These are phyloP conservation scores for Takakia lepidozioides DNA, from an alignment of 225 moss, liverwort and hornwort species.

Conservation along the genomic window DNA sequence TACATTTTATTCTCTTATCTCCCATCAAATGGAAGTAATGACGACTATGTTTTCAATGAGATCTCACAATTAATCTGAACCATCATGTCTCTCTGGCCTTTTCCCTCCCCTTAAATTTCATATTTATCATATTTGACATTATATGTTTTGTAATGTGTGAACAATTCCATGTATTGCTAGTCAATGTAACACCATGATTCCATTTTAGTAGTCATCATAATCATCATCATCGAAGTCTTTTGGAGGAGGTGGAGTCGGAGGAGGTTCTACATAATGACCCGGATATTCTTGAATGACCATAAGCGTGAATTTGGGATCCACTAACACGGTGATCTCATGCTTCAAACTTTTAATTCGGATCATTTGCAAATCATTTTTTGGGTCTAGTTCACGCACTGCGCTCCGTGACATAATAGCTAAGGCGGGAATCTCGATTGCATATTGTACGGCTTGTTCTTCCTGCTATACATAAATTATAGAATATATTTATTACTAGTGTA, in stretches of 20 bases:
- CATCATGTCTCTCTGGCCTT: no score
- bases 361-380: slow-evolving; percentile 75
- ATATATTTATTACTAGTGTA: no score
- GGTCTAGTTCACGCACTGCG: slow-evolving; percentile 67
- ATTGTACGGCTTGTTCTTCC: slow-evolving; percentile 56
- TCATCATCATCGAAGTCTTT: slow-evolving; percentile 42
- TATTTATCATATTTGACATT: no score
- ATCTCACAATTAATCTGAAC: no score
- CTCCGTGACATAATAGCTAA: slow-evolving; percentile 71
- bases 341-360: slow-evolving; percentile 77
- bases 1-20: no score
- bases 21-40: no score
- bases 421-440: slow-evolving; percentile 63
- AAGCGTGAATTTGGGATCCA: slow-evolving; percentile 69
- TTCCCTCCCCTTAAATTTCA: no score
- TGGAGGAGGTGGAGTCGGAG: slow-evolving; percentile 35
- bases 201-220: slow-evolving; percentile 13
- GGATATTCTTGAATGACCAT: slow-evolving; percentile 80
- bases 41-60: no score
- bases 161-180: no score
- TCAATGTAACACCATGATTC: no score
- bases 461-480: no score
- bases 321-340: slow-evolving; percentile 72
- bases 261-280: slow-evolving; percentile 46
- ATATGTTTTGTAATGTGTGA: no score